Conservation (phyloP, 1,139 yeast species). For the Magnusiomyces magnusii region DNA sequence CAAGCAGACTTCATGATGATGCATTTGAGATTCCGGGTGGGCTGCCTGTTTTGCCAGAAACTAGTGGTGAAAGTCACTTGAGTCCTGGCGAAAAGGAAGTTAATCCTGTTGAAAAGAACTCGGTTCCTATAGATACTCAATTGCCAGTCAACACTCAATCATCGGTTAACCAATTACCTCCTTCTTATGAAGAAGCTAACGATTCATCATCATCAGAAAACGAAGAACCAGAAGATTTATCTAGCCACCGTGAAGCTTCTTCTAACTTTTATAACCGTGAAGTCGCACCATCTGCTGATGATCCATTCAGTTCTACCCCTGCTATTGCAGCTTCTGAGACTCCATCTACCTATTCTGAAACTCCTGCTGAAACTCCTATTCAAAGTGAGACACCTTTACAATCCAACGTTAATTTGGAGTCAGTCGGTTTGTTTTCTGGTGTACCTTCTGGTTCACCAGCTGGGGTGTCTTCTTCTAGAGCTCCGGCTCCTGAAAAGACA, state of each 20-base stretch:
- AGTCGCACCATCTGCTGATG: background rate
- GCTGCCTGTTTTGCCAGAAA: too few species aligned
- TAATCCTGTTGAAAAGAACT: too few species aligned
- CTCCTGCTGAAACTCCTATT: background rate
- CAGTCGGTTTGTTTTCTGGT: background rate
- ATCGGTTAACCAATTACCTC: background rate
- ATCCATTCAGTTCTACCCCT: background rate
- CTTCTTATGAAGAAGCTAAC: background rate
- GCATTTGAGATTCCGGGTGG: too few species aligned
- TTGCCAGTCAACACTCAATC: too few species aligned
- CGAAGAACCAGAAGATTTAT: constrained; percentile 3
- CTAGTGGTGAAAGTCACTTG: too few species aligned
- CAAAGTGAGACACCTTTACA: background rate
- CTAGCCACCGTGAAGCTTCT: background rate
- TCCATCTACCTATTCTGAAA: background rate
- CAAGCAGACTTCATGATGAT: background rate
- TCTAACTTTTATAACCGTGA: background rate
- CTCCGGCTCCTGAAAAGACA: too few species aligned
- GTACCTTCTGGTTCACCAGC: too few species aligned
- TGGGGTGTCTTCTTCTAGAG: too few species aligned
- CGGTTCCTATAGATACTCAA: too few species aligned
- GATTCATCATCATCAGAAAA: constrained; percentile 3
- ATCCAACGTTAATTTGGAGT: background rate
- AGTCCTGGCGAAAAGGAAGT: too few species aligned
- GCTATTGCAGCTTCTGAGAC: background rate